Conservation (phyloP, 805 yeast species). For the Kodamaea nitidulidarum region DNA sequence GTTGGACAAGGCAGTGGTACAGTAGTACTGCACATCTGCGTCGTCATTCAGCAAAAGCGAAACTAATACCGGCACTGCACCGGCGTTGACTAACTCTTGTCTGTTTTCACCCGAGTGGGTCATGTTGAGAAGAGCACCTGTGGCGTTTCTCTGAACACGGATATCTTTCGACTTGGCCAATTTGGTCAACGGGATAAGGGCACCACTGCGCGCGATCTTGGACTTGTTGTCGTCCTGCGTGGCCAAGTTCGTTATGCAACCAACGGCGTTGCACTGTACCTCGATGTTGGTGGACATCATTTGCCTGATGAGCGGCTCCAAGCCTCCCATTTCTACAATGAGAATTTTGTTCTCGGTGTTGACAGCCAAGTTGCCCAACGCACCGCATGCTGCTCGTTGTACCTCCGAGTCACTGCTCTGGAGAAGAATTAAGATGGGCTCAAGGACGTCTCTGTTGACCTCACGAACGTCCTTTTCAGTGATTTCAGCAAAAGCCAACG, state of each 20-base stretch:
- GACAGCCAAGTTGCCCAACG: slow-evolving; percentile 96
- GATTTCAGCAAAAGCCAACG: slow-evolving; percentile 96
- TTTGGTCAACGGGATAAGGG: slow-evolving; percentile 88
- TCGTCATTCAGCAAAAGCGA: slow-evolving; percentile 80
- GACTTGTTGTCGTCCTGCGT: slow-evolving; percentile 97
- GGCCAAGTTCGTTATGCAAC: slow-evolving; percentile 96
- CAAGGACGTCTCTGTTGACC: slow-evolving; percentile 86
- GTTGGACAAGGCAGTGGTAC: slow-evolving; percentile 95
- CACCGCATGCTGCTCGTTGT: slow-evolving; percentile 98
- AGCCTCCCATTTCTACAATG: slow-evolving; percentile 97
- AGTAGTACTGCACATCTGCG: slow-evolving; percentile 96
- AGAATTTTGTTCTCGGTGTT: slow-evolving; percentile 90
- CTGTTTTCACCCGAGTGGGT: slow-evolving; percentile 96
- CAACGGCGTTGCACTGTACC: slow-evolving; percentile 98
- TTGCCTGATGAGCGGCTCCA: slow-evolving; percentile 92
- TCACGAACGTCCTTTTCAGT: slow-evolving; percentile 94
- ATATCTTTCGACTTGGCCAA: slow-evolving; percentile 91
- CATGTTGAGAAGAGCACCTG: slow-evolving; percentile 97
- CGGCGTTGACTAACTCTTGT: slow-evolving; percentile 94
- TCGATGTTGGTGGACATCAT: slow-evolving; percentile 97
- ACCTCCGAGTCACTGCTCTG: slow-evolving; percentile 91
- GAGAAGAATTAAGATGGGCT: slow-evolving; percentile 83
- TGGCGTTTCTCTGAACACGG: slow-evolving; percentile 96
- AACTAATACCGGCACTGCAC: slow-evolving; percentile 95
- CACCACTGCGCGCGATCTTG: slow-evolving; percentile 94